Conservation (phyloP, 257 asterid genomes). For the Ophiorrhiza pumila region DNA sequence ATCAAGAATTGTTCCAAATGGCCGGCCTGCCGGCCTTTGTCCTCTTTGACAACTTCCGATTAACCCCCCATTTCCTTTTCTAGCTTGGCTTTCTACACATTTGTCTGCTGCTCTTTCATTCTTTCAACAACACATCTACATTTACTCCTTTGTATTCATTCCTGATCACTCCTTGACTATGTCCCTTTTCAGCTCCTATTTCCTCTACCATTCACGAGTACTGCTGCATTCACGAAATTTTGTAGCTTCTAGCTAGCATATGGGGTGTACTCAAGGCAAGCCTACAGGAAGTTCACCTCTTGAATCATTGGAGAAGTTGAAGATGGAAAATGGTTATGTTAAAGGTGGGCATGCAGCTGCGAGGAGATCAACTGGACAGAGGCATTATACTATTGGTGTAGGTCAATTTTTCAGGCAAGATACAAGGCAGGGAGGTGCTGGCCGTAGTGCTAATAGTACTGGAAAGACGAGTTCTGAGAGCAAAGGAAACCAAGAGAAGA, state of each 20-base stretch:
- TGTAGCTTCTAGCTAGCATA: slow-evolving; percentile 12
- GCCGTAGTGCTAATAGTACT: slow-evolving; percentile 3
- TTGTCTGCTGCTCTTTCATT: slow-evolving; percentile 12
- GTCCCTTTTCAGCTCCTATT: slow-evolving; percentile 9
- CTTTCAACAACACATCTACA: slow-evolving; percentile 35
- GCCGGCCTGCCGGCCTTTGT: slow-evolving; percentile 35
- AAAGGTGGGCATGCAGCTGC: slow-evolving; percentile 33
- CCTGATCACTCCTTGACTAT: slow-evolving; percentile 22
- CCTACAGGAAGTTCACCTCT: slow-evolving; percentile 42
- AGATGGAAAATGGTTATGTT: slow-evolving; percentile 46
- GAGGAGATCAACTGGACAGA: slow-evolving; percentile 46
- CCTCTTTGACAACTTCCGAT: slow-evolving; percentile 16
- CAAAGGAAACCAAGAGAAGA: slow-evolving; percentile 24
- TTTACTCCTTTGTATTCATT: slow-evolving; percentile 32
- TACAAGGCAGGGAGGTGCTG: slow-evolving; percentile 23
- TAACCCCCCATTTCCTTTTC: neutral
- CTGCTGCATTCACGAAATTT: neutral
- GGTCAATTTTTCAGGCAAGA: slow-evolving; percentile 25
- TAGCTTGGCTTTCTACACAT: slow-evolving; percentile 4
- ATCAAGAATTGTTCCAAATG: slow-evolving; percentile 3
- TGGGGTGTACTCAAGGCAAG: slow-evolving; percentile 58
- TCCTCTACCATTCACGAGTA: slow-evolving; percentile 7
- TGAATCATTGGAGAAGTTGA: slow-evolving; percentile 41
- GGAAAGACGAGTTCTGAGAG: slow-evolving; percentile 29
- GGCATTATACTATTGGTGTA: slow-evolving; percentile 18